Evolutionary conservation across 2,329 filamentous ascomycete species (phyloP).

Genomic region (Ophiosphaerella narmari): DNA sequence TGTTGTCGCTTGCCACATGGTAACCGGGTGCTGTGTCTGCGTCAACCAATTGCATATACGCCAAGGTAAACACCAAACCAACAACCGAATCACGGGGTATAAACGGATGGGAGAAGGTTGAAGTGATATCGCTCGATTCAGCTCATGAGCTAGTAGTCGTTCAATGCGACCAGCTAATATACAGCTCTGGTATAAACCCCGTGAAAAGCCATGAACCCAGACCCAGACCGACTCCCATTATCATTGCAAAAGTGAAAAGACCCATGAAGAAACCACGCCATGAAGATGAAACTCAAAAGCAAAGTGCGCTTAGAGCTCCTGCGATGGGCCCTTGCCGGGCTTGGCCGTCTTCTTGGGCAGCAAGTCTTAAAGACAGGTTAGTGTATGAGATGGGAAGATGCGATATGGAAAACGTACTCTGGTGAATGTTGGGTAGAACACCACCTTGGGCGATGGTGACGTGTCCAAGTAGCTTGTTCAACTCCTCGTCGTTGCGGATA

Average conservation of each 20-base stretch:
- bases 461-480: conserved; percentile 98
- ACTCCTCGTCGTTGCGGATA: conserved; percentile 98
- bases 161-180: conserved; percentile 62
- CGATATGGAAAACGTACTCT: conserved; percentile 69
- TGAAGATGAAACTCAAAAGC: conserved; percentile 38
- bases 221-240: conserved; percentile 72
- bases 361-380: conserved; percentile 70
- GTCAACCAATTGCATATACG: background rate
- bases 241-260: conserved; percentile 69
- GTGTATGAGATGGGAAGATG: conserved; percentile 23
- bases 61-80: background rate
- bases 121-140: conserved; percentile 46
- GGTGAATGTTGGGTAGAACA: conserved; percentile 96
- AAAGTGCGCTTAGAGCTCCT: conserved; percentile 77
- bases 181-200: conserved; percentile 61
- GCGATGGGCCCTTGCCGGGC: conserved; percentile 87
- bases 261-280: conserved; percentile 54
- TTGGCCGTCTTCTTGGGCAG: conserved; percentile 99
- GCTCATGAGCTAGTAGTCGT: conserved; percentile 53
- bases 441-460: conserved; percentile 97
- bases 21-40: background rate
- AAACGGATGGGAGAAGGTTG: conserved; percentile 1
- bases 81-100: background rate
- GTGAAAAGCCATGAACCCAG: conserved; percentile 60
- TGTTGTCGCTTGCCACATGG: background rate